phyloP scores from a whole-genome alignment of 306 rosid species.

The Prosopis cineraria region DNA sequence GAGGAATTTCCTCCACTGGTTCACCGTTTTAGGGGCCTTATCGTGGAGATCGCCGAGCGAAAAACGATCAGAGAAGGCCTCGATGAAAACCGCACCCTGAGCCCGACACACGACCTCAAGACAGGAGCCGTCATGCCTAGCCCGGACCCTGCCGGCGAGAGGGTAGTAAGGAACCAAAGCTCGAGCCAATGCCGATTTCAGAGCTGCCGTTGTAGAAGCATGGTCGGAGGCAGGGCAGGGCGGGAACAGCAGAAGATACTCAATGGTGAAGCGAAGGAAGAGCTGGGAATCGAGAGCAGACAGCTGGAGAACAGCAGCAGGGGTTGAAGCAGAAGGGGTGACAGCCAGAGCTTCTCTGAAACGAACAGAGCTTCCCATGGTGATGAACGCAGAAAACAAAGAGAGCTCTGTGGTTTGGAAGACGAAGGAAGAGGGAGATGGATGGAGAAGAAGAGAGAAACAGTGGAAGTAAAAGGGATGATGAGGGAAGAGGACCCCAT shows the following conservation, averaged over 20 bases:
- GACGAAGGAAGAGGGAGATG: not conserved
- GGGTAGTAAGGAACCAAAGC: slow-evolving; percentile 72
- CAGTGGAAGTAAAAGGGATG: not conserved
- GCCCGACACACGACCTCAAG: slow-evolving; percentile 69
- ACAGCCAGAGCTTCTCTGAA: slow-evolving; percentile 58
- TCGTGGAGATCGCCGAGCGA: slow-evolving; percentile 46
- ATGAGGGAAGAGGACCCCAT: slow-evolving; percentile 17
- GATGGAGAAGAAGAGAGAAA: not conserved
- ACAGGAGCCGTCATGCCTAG: slow-evolving; percentile 43
- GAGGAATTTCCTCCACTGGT: slow-evolving; percentile 67
- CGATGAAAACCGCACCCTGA: slow-evolving; percentile 78
- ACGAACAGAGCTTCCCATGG: slow-evolving; percentile 59
- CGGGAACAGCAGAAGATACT: slow-evolving; percentile 66
- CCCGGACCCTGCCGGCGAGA: slow-evolving; percentile 65
- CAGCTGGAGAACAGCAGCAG: slow-evolving; percentile 53
- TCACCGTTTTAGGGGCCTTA: slow-evolving; percentile 54
- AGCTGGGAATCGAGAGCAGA: slow-evolving; percentile 88
- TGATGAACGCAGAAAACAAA: not conserved
- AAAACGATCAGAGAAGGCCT: slow-evolving; percentile 54
- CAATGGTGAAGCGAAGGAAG: slow-evolving; percentile 87
- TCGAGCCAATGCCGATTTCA: slow-evolving; percentile 61
- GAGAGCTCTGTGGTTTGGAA: not conserved
- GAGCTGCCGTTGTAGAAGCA: slow-evolving; percentile 26
- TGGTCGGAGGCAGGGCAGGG: slow-evolving; percentile 40
- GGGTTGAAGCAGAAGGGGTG: slow-evolving; percentile 69